A percentile compares a stretch with the other conserved stretches of the same genome.
Evolutionary conservation across 345 rosid species (phyloP).

Genomic region (Erodium maritimum): DNA sequence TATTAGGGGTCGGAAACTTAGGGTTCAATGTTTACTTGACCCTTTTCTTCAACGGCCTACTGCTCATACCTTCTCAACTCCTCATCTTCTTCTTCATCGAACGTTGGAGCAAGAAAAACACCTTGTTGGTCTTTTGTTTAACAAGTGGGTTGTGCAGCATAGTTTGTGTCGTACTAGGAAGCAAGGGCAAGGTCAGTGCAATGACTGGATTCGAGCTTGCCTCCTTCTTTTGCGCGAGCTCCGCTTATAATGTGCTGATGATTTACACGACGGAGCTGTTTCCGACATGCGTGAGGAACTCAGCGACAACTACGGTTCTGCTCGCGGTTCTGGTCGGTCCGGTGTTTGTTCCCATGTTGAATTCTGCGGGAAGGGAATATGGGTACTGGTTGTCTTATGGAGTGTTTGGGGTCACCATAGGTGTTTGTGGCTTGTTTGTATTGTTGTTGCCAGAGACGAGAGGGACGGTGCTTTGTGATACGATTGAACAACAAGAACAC

Average conservation of each 20-base stretch:
- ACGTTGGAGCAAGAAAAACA: constrained; percentile 21
- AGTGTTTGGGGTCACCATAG: constrained; percentile 44
- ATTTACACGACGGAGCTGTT: constrained; percentile 50
- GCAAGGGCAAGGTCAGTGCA: neutral
- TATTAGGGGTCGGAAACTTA: constrained; percentile 30
- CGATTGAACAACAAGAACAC: constrained; percentile 57
- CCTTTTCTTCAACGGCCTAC: constrained; percentile 30
- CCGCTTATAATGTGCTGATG: constrained; percentile 24
- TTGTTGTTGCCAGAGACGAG: constrained; percentile 52
- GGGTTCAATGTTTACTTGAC: constrained; percentile 27
- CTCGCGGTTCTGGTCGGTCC: constrained; percentile 53
- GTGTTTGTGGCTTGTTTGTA: constrained; percentile 38
- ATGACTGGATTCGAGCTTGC: constrained; percentile 32
- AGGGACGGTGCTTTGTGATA: constrained; percentile 37
- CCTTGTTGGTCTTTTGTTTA: constrained; percentile 17
- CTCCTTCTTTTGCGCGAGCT: constrained; percentile 36
- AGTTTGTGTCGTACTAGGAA: constrained; percentile 16
- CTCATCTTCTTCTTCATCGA: constrained; percentile 21
- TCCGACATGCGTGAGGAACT: constrained; percentile 53
- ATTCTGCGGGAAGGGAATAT: constrained; percentile 36
- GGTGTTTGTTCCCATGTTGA: constrained; percentile 42
- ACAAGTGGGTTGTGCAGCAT: constrained; percentile 27
- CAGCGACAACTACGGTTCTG: constrained; percentile 50
- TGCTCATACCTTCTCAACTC: constrained; percentile 25
- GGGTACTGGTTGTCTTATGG: constrained; percentile 21